These are phyloP conservation scores for Odontarrhena argentea DNA, from an alignment of 345 rosid genomes.

Conservation along the genomic window DNA sequence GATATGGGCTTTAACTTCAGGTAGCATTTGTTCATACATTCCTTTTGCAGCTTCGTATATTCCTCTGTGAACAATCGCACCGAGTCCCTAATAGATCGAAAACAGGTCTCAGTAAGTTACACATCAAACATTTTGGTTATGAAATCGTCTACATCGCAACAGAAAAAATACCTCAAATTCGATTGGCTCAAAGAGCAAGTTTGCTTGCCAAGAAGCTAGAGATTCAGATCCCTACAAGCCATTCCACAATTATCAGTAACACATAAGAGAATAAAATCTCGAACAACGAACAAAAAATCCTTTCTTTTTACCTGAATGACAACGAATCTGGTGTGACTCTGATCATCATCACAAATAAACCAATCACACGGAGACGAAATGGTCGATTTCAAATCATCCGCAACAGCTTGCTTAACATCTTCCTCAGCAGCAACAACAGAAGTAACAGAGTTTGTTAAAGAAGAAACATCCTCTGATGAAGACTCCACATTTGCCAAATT, in stretches of 20 bases:
- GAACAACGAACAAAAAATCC: background rate
- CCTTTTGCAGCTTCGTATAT: constrained; percentile 95
- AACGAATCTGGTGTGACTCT: constrained; percentile 68
- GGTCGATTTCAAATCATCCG: constrained; percentile 77
- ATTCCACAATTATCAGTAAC: background rate
- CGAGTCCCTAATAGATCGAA: constrained; percentile 53
- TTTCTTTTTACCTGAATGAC: constrained; percentile 71
- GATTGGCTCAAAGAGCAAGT: constrained; percentile 80
- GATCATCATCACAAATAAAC: constrained; percentile 92
- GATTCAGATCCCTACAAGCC: constrained; percentile 77
- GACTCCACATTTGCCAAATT: constrained; percentile 31
- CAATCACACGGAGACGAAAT: constrained; percentile 89
- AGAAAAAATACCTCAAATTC: constrained; percentile 64
- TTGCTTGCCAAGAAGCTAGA: constrained; percentile 88
- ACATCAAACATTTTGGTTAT: background rate
- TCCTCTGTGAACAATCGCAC: constrained; percentile 76
- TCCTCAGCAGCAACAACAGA: constrained; percentile 96
- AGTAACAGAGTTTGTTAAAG: constrained; percentile 80
- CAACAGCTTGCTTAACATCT: constrained; percentile 96
- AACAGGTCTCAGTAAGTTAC: background rate
- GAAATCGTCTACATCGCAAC: background rate
- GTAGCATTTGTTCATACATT: constrained; percentile 85
- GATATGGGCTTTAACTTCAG: constrained; percentile 65
- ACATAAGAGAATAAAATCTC: background rate
- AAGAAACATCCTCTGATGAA: constrained; percentile 58